These are phyloP conservation scores for Geotrichum fermentans DNA, from an alignment of 1,139 yeast genomes.

Conservation along the genomic window DNA sequence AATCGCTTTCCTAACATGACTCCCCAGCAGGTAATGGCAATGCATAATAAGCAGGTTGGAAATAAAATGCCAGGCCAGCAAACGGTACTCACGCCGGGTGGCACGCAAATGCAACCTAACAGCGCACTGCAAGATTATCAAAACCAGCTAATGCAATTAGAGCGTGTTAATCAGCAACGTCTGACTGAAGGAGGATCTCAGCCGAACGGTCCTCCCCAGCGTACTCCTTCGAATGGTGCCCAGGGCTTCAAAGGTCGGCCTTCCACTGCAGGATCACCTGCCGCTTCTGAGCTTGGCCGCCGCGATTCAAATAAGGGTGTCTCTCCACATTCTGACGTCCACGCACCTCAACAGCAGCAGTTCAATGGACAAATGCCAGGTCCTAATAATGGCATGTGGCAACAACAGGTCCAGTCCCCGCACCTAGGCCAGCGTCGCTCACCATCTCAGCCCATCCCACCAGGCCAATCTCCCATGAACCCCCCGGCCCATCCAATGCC, in stretches of 20 bases:
- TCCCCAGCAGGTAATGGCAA: constrained; percentile 11
- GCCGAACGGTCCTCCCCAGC: constrained; percentile 16
- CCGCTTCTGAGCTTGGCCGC: constrained; percentile 20
- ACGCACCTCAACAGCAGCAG: constrained; percentile 3
- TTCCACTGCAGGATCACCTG: constrained; percentile 25
- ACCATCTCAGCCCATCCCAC: constrained; percentile 22
- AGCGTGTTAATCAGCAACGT: constrained; percentile 62
- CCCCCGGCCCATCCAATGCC: constrained; percentile 26
- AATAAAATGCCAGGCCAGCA: constrained; percentile 13
- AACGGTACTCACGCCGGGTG: constrained; percentile 12
- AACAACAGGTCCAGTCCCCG: constrained; percentile 23
- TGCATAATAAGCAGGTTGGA: constrained; percentile 8
- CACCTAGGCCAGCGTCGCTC: constrained; percentile 23
- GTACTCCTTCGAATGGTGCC: constrained; percentile 15
- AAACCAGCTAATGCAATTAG: constrained; percentile 65
- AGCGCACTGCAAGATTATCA: constrained; percentile 65
- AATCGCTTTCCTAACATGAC: constrained; percentile 12
- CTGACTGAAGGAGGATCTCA: constrained; percentile 40
- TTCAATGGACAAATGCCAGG: constrained; percentile 8
- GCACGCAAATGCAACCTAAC: constrained; percentile 25
- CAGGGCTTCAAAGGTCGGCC: constrained; percentile 22
- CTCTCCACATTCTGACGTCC: constrained; percentile 29
- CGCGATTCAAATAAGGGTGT: constrained; percentile 33
- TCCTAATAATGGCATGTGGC: constrained; percentile 14
- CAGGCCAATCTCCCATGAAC: constrained; percentile 26